These are phyloP conservation scores for Boletus putidus DNA, from an alignment of 1,284 basidiomycete species.

Conservation along the genomic window DNA sequence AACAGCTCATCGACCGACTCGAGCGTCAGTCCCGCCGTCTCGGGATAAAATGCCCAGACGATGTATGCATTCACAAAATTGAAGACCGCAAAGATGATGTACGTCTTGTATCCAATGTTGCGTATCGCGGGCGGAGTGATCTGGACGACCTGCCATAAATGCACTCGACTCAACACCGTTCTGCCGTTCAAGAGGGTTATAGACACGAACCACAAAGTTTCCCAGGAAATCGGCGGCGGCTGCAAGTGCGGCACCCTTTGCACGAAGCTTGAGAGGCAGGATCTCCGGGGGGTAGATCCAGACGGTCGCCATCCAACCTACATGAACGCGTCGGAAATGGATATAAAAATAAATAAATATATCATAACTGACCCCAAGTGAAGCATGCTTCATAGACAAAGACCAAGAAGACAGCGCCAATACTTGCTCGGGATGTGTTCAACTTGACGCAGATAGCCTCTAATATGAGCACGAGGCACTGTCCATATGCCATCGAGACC, in stretches of 20 bases:
- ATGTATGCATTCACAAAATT: slow-evolving; percentile 20
- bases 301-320: slow-evolving; percentile 23
- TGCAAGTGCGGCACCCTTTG: slow-evolving; percentile 19
- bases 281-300: slow-evolving; percentile 21
- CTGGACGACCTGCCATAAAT: slow-evolving; percentile 21
- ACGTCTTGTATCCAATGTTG: slow-evolving; percentile 23
- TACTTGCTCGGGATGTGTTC: slow-evolving; percentile 13
- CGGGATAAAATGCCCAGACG: slow-evolving; percentile 20
- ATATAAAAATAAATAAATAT: background rate
- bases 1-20: slow-evolving; percentile 14
- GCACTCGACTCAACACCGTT: too few relatives aligned
- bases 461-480: slow-evolving; percentile 16
- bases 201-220: slow-evolving; percentile 15
- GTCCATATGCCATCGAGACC: slow-evolving; percentile 22
- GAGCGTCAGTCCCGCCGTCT: slow-evolving; percentile 16
- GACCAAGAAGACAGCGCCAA: slow-evolving; percentile 20
- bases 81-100: slow-evolving; percentile 17
- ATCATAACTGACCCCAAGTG: slow-evolving; percentile 11
- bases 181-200: background rate
- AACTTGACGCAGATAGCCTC: slow-evolving; percentile 16
- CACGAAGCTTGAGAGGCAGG: slow-evolving; percentile 18
- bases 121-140: slow-evolving; percentile 17
- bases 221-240: slow-evolving; percentile 14
- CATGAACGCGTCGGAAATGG: background rate
- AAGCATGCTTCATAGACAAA: slow-evolving; percentile 20